Base-by-base conservation (phyloP, 2,329 filamentous ascomycete genomes). In the Alternaria sp. region DNA sequence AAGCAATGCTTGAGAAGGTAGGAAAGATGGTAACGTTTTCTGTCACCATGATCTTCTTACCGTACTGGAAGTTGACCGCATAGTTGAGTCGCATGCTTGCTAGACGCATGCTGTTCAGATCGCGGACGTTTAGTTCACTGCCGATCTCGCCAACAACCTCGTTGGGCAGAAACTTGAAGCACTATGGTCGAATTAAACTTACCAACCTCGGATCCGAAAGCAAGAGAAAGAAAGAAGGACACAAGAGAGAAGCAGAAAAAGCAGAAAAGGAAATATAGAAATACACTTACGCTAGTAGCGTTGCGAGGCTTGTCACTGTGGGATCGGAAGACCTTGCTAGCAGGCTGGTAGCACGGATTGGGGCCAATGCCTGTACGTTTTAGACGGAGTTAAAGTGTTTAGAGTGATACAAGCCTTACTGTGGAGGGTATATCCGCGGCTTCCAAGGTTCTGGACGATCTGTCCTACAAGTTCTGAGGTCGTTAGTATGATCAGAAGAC, bases 91-190 rank as follows among this genome's bases (percentile, higher is more conserved):
- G 34, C 34, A 20, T 48, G 51, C 24, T 59, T 8, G 16, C 22
- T 3, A 34, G 34, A n/a, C 56, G 56, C 43, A 59, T 30, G 7
- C 20, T 36, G 14, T 18, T 20, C 5, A 59, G 14, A 7, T 59
- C 51, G 4, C 5, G 30, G 20, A n/a, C 5, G 8, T 11, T 9
- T 3, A 47, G 36, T 12, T 24, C 24, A 7, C 7, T 12, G 5
- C 43, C 20, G 4, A 59, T 59, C 20, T 59, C 34, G 16, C 5
- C 22, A 14, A 59, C 14, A n/a, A 59, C 7, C 36, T 59, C 56
- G 3, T 16, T 34, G 7, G 56, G 56, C 4, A 59, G 24, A 3
- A 7, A 14, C 12, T 14, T 16, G 16, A 38, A 5, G 7, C n/a
- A n/a, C 39, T 52, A 11, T 18, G 11, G 20, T 32, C 28, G n/a